Base-by-base conservation (phyloP, 1,284 basidiomycete species). In the Microstroma glucosiphilum region DNA sequence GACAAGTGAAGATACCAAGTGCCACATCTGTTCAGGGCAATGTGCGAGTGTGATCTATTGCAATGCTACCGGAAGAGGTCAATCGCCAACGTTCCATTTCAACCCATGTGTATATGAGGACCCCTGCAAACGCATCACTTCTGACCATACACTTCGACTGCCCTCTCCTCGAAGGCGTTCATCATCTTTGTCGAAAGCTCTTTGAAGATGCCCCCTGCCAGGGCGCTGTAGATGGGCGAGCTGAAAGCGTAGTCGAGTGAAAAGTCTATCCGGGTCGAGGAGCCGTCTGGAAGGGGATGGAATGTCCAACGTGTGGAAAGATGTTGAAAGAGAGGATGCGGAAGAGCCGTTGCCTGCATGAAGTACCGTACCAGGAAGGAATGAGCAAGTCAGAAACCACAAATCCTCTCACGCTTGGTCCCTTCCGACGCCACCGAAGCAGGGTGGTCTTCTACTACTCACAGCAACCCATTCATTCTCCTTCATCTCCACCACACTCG, bases 121-220 rank as follows among this genome's bases (percentile, higher is more conserved):
- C 30, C 30, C 9, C 9, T 9, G 30, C 9, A 9, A 37, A 37
- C 3, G n/a, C 51, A 25, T 54, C 51, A 54, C 19, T 25, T 17
- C 51, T 23, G 13, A 15, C 51, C 51, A 25, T 54, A 54, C n/a
- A 54, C 21, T 21, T 54, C 51, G 6, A 19, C 15, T 15, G 90
- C 93, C 40, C 92, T 84, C 69, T 88, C 82, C 80, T 96, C 90
- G 73, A 98, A 98, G 3, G 92, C 92, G 64, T 88, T 83, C 25
- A 96, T 88, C 91, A 96, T 96, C 80, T 89, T 84, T 66, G 86
- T 86, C 8, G 90, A 90, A 9, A 96, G 88, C 75, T 89, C 86
- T 23, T 88, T 88, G 75, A 96, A 91, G 72, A 96, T 91, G 12
- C 87, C 83, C 25, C 87, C 84, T 4, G 90, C 90, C 19, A 92